Conservation (phyloP, 2,329 filamentous ascomycete species). For the Shiraia sp. region DNA sequence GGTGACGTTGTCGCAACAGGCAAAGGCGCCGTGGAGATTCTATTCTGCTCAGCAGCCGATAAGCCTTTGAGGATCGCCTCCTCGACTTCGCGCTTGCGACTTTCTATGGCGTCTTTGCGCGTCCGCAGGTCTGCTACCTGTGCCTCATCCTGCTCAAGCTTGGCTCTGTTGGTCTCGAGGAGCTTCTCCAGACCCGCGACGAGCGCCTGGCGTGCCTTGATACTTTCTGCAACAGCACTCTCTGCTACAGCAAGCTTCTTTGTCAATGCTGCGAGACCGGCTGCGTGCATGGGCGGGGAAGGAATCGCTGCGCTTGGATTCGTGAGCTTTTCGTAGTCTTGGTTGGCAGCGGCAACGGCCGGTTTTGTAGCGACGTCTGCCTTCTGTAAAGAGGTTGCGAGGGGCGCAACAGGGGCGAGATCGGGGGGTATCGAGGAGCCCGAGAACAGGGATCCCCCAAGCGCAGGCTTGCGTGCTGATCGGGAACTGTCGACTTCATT, state of each 20-base stretch:
- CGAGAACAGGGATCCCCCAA: constrained; percentile 73
- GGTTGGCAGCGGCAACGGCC: constrained; percentile 69
- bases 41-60: constrained; percentile 61
- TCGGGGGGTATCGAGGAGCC: constrained; percentile 70
- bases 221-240: constrained; percentile 83
- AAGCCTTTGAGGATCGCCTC: constrained; percentile 87
- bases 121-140: constrained; percentile 65
- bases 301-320: constrained; percentile 71
- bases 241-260: constrained; percentile 88
- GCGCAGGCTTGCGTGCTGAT: constrained; percentile 57
- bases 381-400: constrained; percentile 76
- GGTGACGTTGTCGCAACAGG: constrained; percentile 24
- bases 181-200: constrained; percentile 82
- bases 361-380: constrained; percentile 69
- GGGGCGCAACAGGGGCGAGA: constrained; percentile 72
- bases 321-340: constrained; percentile 83
- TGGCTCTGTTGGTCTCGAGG: constrained; percentile 71
- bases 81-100: constrained; percentile 86
- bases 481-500: constrained; percentile 67
- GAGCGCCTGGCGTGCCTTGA: constrained; percentile 79
- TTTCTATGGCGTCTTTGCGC: constrained; percentile 74
- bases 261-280: constrained; percentile 83
- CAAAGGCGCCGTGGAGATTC: constrained; percentile 47
- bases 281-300: constrained; percentile 87
- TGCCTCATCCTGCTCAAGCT: constrained; percentile 70